A percentile compares a stretch with the other conserved stretches of the same genome.
phyloP scores from a whole-genome alignment of 2,329 filamentous ascomycete species.

The Apiospora sp. region DNA sequence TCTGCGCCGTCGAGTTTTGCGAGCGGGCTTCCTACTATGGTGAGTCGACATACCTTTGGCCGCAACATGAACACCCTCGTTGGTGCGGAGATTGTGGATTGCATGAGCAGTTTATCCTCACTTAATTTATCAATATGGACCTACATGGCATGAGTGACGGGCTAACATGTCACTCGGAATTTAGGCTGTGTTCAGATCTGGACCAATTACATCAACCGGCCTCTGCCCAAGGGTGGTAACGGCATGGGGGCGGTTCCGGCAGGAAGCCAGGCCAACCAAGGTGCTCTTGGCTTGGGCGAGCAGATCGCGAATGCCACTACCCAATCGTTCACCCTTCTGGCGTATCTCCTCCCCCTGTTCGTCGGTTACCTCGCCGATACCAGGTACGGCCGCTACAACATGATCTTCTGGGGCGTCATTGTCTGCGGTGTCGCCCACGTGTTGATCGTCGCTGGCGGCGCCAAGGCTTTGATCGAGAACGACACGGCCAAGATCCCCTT shows the following conservation, averaged over 20 bases:
- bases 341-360: slow-evolving; percentile 64
- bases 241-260: slow-evolving; percentile 52
- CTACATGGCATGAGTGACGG: too few relatives aligned
- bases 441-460: slow-evolving; percentile 69
- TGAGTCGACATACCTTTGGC: slow-evolving; percentile 39
- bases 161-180: background rate
- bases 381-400: slow-evolving; percentile 73
- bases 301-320: slow-evolving; percentile 59
- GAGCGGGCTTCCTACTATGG: slow-evolving; percentile 70
- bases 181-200: slow-evolving; percentile 25
- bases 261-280: slow-evolving; percentile 56
- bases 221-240: slow-evolving; percentile 61
- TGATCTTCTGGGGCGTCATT: slow-evolving; percentile 74
- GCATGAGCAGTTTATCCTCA: too few relatives aligned
- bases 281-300: slow-evolving; percentile 65
- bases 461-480: slow-evolving; percentile 51
- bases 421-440: slow-evolving; percentile 73
- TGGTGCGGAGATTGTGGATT: too few relatives aligned
- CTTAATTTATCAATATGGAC: slow-evolving; percentile 44
- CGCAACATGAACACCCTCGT: background rate
- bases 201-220: slow-evolving; percentile 68
- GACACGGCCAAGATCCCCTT: slow-evolving; percentile 56
- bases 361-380: slow-evolving; percentile 71
- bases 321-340: slow-evolving; percentile 64
- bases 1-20: slow-evolving; percentile 67